Evolutionary conservation across 768 basidiomycete species (phyloP), one percentile per base, ranked within the genome.

Genomic region (Leccinum obscurum): DNA sequence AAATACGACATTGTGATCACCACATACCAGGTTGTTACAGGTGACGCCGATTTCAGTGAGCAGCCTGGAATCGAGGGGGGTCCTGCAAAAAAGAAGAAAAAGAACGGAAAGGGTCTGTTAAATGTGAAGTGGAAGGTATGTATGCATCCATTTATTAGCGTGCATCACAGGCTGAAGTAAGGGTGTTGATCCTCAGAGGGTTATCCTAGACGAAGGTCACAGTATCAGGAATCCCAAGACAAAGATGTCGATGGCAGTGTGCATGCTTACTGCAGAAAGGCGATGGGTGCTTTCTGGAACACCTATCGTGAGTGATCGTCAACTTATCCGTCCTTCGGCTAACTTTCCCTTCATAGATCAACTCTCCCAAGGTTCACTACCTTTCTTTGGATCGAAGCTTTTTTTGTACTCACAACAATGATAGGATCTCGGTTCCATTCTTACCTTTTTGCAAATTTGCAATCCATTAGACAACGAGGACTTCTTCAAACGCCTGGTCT

Each of bases 161-260:
- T 52, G 37, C 13, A 24, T 30, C 17, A 41, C 11, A 55, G 24
- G 49, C 57, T 61, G 2, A 56, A 24, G 6, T 41, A 50, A 17
- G n/a, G 7, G 6, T 6, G 7, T 1, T 59, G 14, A 8, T 15
- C 53, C 11, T 17, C 59, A 90, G 87, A 80, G 95, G 59, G 71
- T 95, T 46, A 84, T 96, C 22, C 77, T 95, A 5, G 95, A 97
- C 64, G 95, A 97, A 75, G 95, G 92, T 0, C 95, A 97, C 68
- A 86, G 70, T 26, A 88, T 97, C 62, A 85, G 93, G 55, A 97
- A 96, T 70, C 84, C 90, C 3, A 89, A 82, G 72, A 93, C 94
- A 0, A 92, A 94, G 77, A 92, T 90, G 83, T 81, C 91, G 9
- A 78, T 81, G 65, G 87, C 90, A 0, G 85, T 87, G 2, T 85